phyloP scores from a whole-genome alignment of 306 rosid species.

The Neltuma alba region DNA sequence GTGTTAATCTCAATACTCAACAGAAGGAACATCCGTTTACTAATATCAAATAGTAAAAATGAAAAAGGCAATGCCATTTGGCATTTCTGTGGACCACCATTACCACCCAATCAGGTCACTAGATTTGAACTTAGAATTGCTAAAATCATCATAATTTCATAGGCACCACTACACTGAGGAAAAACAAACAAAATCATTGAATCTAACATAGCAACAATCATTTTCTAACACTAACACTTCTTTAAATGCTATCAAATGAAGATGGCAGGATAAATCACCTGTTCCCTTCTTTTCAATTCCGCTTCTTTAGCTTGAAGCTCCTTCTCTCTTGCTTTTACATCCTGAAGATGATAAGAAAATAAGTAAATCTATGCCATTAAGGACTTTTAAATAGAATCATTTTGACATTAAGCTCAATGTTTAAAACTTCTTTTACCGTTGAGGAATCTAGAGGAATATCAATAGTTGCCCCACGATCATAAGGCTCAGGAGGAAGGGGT shows the following conservation, averaged over 20 bases:
- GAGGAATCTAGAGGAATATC: slow-evolving; percentile 72
- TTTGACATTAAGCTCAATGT: slow-evolving; percentile 30
- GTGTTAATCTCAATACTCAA: slow-evolving; percentile 1
- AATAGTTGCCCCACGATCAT: slow-evolving; percentile 73
- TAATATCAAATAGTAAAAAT: slow-evolving; percentile 4
- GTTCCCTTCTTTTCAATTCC: slow-evolving; percentile 86
- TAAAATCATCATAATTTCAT: slow-evolving; percentile 4
- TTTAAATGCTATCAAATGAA: slow-evolving; percentile 22
- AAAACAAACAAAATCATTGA: slow-evolving; percentile 16
- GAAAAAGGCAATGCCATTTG: background rate
- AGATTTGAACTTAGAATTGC: background rate
- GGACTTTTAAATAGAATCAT: slow-evolving; percentile 24
- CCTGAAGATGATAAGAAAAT: slow-evolving; percentile 47
- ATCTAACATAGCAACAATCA: slow-evolving; percentile 19
- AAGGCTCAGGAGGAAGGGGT: slow-evolving; percentile 83
- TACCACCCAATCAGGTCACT: slow-evolving; percentile 20
- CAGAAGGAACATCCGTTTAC: slow-evolving; percentile 4
- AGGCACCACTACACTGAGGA: background rate
- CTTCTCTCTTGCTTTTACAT: slow-evolving; percentile 74
- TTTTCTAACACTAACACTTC: background rate
- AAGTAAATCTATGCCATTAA: slow-evolving; percentile 28
- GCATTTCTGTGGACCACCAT: slow-evolving; percentile 1
- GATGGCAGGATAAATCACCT: slow-evolving; percentile 54
- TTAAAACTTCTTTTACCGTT: slow-evolving; percentile 48
- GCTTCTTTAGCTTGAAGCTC: slow-evolving; percentile 86